A percentile compares a stretch with the other conserved stretches of the same genome.
phyloP scores from a whole-genome alignment of 805 yeast genomes.

The Kodamaea restingae region DNA sequence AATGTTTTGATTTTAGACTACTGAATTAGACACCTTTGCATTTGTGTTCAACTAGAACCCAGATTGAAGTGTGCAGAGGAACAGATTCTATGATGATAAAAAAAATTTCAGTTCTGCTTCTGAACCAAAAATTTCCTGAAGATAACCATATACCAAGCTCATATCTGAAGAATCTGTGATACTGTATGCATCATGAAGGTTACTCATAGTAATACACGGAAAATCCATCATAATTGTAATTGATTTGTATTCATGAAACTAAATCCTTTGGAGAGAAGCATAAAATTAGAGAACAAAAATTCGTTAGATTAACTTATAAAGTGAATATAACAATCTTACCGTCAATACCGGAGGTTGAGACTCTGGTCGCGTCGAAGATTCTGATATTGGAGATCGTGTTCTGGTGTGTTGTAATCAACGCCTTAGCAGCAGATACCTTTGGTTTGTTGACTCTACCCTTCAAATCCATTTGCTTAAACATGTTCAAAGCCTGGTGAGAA shows the following conservation, averaged over 20 bases:
- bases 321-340: constrained; percentile 82
- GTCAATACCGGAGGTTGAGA: constrained; percentile 76
- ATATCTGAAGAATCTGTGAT: constrained; percentile 31
- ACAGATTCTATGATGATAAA: constrained; percentile 51
- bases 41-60: constrained; percentile 12
- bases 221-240: neutral
- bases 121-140: constrained; percentile 68
- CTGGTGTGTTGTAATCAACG: constrained; percentile 78
- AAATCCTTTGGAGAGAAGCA: too few relatives aligned
- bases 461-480: constrained; percentile 93
- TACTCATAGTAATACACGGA: too few relatives aligned
- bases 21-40: constrained; percentile 3
- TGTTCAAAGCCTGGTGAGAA: constrained; percentile 78
- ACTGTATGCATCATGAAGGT: neutral
- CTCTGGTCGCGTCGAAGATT: constrained; percentile 42
- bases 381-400: constrained; percentile 76
- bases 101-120: constrained; percentile 92
- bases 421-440: constrained; percentile 24
- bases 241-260: neutral
- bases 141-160: constrained; percentile 70
- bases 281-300: neutral
- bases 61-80: too few relatives aligned
- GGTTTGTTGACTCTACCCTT: constrained; percentile 70
- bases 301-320: neutral
- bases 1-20: constrained; percentile 3